Evolutionary conservation across 2,329 filamentous ascomycete species (phyloP).

Genomic region (Hortaea sp.): DNA sequence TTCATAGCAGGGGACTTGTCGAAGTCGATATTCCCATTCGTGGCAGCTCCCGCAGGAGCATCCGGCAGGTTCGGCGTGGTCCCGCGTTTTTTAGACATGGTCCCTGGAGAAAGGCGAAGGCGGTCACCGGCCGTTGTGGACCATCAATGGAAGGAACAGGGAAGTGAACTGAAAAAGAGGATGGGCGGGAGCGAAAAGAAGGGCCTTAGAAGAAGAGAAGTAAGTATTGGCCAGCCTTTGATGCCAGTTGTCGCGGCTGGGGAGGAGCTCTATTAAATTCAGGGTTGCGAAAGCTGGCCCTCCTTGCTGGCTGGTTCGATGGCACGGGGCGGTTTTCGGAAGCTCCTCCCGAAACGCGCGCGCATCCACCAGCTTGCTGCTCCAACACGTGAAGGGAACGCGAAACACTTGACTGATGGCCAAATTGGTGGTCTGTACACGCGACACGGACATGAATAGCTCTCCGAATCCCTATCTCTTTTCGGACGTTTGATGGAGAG

Average conservation of each 20-base stretch:
- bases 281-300: no score
- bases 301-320: no score
- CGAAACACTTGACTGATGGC: no score
- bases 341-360: no score
- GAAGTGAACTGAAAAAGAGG: background rate
- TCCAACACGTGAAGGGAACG: no score
- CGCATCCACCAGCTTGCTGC: no score
- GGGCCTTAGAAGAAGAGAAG: background rate
- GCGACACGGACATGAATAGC: no score
- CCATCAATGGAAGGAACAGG: background rate
- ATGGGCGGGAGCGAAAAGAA: background rate
- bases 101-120: background rate
- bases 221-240: background rate
- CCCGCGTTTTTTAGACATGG: slow-evolving; percentile 8
- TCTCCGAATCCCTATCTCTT: no score
- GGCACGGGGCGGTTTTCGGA: no score
- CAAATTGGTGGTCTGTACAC: no score
- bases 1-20: slow-evolving; percentile 29
- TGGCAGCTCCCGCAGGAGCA: background rate
- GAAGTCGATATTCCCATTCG: slow-evolving; percentile 26
- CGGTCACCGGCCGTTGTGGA: slow-evolving; percentile 1
- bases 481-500: no score
- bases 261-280: no score
- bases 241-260: background rate
- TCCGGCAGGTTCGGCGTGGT: slow-evolving; percentile 6